Conservation (phyloP, 2,329 filamentous ascomycete species). For the Orbilia quercus region DNA sequence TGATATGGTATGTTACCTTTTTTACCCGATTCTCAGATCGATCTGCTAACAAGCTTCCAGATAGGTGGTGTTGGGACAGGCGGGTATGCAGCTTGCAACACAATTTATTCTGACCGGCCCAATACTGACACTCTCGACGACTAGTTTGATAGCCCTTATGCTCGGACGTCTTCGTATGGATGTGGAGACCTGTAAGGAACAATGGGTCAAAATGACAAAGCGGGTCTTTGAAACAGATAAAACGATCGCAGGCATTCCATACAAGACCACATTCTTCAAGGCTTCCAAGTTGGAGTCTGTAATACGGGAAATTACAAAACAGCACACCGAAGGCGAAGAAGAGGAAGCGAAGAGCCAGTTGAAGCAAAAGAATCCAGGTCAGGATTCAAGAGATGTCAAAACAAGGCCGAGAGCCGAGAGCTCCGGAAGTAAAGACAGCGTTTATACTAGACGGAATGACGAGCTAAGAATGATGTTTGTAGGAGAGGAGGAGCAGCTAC, state of each 20-base stretch:
- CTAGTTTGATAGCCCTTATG: conserved; percentile 70
- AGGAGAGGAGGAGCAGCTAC: conserved; percentile 14
- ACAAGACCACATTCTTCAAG: conserved; percentile 90
- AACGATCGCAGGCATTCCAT: conserved; percentile 93
- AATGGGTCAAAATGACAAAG: conserved; percentile 92
- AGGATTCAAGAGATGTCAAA: conserved; percentile 18
- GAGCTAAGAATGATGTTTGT: conserved; percentile 80
- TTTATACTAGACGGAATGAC: conserved; percentile 90
- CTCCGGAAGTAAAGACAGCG: conserved; percentile 68
- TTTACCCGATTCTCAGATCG: not conserved
- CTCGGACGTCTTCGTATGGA: conserved; percentile 90
- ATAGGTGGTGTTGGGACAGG: conserved; percentile 55
- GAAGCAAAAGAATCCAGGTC: conserved; percentile 17
- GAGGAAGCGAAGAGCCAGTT: conserved; percentile 61
- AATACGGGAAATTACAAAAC: conserved; percentile 84
- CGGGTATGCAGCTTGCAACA: conserved; percentile 44
- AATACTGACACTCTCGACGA: conserved; percentile 2
- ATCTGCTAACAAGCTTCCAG: conserved; percentile 34
- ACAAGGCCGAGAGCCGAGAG: conserved; percentile 35
- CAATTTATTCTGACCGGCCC: not conserved
- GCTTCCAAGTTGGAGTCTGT: conserved; percentile 93
- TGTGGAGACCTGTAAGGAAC: conserved; percentile 93
- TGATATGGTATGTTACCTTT: conserved; percentile 42
- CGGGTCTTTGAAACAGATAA: conserved; percentile 98
- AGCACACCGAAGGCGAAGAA: conserved; percentile 79